Percentiles rank a stretch among this genome's conserved stretches.
Evolutionary conservation across 805 yeast species (phyloP).

Genomic region (Yarrowia sp.): DNA sequence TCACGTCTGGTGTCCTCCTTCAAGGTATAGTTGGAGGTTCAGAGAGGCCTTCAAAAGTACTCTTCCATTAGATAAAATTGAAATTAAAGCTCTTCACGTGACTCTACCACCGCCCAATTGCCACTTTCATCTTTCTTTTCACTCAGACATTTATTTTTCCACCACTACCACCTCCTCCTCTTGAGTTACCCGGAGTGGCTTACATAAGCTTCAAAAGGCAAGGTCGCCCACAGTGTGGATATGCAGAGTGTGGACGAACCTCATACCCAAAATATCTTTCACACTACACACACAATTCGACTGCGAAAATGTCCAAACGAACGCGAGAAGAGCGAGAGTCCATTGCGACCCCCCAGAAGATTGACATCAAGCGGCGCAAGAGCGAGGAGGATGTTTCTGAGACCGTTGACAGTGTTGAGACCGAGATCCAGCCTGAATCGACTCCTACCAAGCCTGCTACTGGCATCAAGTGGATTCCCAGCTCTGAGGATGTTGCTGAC

Average conservation of each 20-base stretch:
- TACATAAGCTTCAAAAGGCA: background rate
- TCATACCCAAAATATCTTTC: too few relatives aligned
- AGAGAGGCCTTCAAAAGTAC: too few relatives aligned
- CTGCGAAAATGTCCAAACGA: conserved; percentile 30
- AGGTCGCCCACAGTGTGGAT: background rate
- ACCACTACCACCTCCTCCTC: too few relatives aligned
- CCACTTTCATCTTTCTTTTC: too few relatives aligned
- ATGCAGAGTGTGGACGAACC: too few relatives aligned
- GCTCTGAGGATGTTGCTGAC: conserved; percentile 32
- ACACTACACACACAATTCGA: background rate
- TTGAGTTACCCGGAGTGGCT: background rate
- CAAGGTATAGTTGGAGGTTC: too few relatives aligned
- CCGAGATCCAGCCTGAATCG: background rate
- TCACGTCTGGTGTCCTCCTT: too few relatives aligned
- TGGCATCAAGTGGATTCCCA: conserved; percentile 34
- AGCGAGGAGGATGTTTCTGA: conserved; percentile 13
- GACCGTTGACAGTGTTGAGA: conserved; percentile 10
- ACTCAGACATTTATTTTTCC: too few relatives aligned
- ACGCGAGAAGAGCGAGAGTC: conserved; percentile 40
- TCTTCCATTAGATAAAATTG: too few relatives aligned
- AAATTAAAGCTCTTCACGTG: too few relatives aligned
- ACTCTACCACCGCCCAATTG: too few relatives aligned
- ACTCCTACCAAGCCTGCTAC: conserved; percentile 30
- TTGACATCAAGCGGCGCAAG: conserved; percentile 25
- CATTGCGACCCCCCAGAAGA: conserved; percentile 18